These are phyloP conservation scores for Mrakia hoshinonis DNA, from an alignment of 768 basidiomycete genomes.

Conservation along the genomic window DNA sequence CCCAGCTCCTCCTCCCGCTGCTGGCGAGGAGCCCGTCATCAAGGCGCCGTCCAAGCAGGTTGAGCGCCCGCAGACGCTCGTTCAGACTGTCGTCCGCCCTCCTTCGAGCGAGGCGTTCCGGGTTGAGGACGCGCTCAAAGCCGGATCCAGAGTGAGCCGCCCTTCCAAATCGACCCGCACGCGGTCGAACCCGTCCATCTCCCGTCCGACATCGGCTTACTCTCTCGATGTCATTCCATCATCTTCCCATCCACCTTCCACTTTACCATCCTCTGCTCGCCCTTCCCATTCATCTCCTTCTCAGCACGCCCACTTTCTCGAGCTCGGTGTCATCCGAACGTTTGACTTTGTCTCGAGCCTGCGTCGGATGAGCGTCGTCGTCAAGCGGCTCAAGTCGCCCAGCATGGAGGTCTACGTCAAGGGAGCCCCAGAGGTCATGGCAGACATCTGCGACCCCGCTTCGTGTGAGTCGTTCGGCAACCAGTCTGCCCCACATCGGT, in stretches of 20 bases:
- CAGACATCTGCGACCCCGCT: slow-evolving; percentile 80
- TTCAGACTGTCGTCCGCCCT: slow-evolving; percentile 92
- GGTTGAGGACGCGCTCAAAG: slow-evolving; percentile 85
- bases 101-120: slow-evolving; percentile 85
- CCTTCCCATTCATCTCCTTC: background rate
- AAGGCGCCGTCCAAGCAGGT: slow-evolving; percentile 31
- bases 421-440: slow-evolving; percentile 98
- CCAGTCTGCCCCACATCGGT: slow-evolving; percentile 27
- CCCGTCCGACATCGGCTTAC: slow-evolving; percentile 3
- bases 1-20: slow-evolving; percentile 45
- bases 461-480: slow-evolving; percentile 56
- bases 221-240: background rate
- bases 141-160: slow-evolving; percentile 59
- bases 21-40: slow-evolving; percentile 45
- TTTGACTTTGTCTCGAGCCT: slow-evolving; percentile 94
- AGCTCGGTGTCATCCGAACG: slow-evolving; percentile 87
- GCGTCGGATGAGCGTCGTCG: slow-evolving; percentile 93
- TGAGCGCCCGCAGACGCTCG: slow-evolving; percentile 70
- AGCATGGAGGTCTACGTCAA: slow-evolving; percentile 99
- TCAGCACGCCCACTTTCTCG: slow-evolving; percentile 92
- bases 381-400: slow-evolving; percentile 82
- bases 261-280: background rate
- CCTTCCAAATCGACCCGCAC: background rate
- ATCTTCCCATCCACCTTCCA: background rate
- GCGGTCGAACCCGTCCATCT: background rate